Percentiles rank a stretch among this genome's conserved stretches.
phyloP scores from a whole-genome alignment of 768 basidiomycete species.

The Tylopilus balloui region DNA sequence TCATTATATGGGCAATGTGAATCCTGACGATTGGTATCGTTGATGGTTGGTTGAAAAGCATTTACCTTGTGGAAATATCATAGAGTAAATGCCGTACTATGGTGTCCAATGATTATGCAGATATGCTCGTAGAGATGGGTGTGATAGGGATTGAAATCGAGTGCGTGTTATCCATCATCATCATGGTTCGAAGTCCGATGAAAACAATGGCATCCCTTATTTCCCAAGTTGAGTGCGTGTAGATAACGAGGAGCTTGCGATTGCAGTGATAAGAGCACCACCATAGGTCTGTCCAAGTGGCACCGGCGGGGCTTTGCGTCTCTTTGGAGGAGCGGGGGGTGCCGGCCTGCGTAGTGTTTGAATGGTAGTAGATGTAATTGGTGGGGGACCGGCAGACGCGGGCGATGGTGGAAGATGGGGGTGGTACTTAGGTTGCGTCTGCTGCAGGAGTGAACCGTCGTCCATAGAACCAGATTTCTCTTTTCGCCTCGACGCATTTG shows the following conservation, averaged over 20 bases:
- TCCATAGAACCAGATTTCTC: constrained; percentile 29
- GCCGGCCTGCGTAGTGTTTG: constrained; percentile 42
- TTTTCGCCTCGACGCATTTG: constrained; percentile 15
- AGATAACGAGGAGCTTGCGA: constrained; percentile 39
- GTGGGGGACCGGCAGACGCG: constrained; percentile 13
- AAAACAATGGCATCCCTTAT: constrained; percentile 5
- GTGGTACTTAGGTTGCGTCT: constrained; percentile 14
- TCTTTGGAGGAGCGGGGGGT: constrained; percentile 63
- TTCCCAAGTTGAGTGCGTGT: constrained; percentile 16
- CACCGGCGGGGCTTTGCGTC: constrained; percentile 69
- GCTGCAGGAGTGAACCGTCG: constrained; percentile 20
- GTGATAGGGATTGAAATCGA: constrained; percentile 7
- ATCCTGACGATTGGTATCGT: constrained; percentile 4
- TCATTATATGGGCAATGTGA: not conserved
- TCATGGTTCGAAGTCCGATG: constrained; percentile 1
- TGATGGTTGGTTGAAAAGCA: constrained; percentile 5
- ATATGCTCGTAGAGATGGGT: constrained; percentile 15
- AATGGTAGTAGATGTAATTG: constrained; percentile 18
- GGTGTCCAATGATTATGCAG: constrained; percentile 23
- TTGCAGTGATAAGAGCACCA: constrained; percentile 58
- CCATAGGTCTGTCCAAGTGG: constrained; percentile 47
- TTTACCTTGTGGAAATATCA: constrained; percentile 15
- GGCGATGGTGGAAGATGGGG: constrained; percentile 18
- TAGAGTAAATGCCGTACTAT: constrained; percentile 15
- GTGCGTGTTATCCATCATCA: constrained; percentile 6